These are phyloP conservation scores for Neocatenulostroma microsporum DNA, from an alignment of 2,329 filamentous ascomycete genomes.

Conservation along the genomic window DNA sequence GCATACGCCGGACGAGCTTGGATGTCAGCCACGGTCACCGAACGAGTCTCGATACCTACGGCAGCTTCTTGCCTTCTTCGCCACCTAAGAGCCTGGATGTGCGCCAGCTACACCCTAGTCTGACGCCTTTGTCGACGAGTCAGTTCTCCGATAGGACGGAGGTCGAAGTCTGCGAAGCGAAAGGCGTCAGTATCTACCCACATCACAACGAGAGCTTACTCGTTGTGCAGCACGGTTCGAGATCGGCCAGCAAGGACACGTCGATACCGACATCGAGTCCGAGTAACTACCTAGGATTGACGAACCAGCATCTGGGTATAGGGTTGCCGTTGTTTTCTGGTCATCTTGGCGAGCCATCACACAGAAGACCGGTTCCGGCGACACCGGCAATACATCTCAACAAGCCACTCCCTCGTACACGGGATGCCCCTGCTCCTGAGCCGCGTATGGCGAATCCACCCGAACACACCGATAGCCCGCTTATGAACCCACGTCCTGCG, in stretches of 20 bases:
- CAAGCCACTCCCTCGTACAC: too few species aligned
- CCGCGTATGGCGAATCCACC: background rate
- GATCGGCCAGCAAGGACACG: slow-evolving; percentile 10
- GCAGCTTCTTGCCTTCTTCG: slow-evolving; percentile 7
- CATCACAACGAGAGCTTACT: slow-evolving; percentile 57
- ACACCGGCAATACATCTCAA: too few species aligned
- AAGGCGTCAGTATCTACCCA: slow-evolving; percentile 52
- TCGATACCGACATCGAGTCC: background rate
- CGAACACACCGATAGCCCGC: background rate
- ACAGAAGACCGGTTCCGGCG: background rate
- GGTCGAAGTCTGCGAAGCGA: slow-evolving; percentile 53
- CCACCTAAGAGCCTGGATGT: slow-evolving; percentile 19
- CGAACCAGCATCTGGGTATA: too few species aligned
- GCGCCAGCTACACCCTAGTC: slow-evolving; percentile 16
- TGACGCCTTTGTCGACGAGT: slow-evolving; percentile 21
- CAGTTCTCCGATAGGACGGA: slow-evolving; percentile 24
- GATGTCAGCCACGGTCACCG: slow-evolving; percentile 1
- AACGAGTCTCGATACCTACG: slow-evolving; percentile 2
- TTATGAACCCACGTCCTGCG: too few species aligned
- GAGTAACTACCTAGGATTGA: background rate
- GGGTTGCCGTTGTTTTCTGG: slow-evolving; percentile 2
- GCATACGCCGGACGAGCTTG: slow-evolving; percentile 1
- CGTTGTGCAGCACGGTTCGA: slow-evolving; percentile 48
- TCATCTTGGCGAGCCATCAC: slow-evolving; percentile 1
- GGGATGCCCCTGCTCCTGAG: too few species aligned